A percentile compares a stretch with the other conserved stretches of the same genome.
Evolutionary conservation across 1,139 yeast species (phyloP).

Genomic region (Saccharomyces hybrid): DNA sequence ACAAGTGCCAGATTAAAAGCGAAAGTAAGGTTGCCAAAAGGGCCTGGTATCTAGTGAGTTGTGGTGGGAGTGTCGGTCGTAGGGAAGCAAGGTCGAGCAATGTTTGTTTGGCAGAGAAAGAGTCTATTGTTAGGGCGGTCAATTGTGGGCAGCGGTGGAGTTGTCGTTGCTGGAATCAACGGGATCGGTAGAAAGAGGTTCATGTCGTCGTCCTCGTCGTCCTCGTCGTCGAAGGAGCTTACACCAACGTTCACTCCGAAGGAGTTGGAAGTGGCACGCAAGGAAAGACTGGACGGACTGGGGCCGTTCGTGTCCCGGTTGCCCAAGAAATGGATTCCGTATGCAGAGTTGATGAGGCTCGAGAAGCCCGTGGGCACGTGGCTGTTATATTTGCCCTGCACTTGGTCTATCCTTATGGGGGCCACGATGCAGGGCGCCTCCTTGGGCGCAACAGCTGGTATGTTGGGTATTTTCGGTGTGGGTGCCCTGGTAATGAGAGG

Average conservation of each 20-base stretch:
- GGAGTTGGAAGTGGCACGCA: conserved; percentile 50
- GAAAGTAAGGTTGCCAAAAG: not conserved
- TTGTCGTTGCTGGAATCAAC: not conserved
- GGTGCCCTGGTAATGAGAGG: conserved; percentile 94
- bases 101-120: not conserved
- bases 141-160: not conserved
- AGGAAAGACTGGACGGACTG: conserved; percentile 49
- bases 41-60: not conserved
- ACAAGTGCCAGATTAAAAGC: not conserved
- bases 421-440: conserved; percentile 70
- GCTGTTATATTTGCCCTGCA: conserved; percentile 70
- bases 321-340: conserved; percentile 74
- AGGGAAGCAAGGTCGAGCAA: not conserved
- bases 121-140: not conserved
- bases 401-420: conserved; percentile 58
- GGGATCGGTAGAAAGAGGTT: not conserved
- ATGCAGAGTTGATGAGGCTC: conserved; percentile 81
- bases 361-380: conserved; percentile 95
- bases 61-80: not conserved
- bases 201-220: not conserved
- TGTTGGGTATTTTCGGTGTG: conserved; percentile 59
- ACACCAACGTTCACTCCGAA: conserved; percentile 40
- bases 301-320: conserved; percentile 54
- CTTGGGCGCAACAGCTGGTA: conserved; percentile 48
- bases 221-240: not conserved